Evolutionary conservation across 164 flowering plant species (phyloP).

Genomic region (Vitis labrusca): DNA sequence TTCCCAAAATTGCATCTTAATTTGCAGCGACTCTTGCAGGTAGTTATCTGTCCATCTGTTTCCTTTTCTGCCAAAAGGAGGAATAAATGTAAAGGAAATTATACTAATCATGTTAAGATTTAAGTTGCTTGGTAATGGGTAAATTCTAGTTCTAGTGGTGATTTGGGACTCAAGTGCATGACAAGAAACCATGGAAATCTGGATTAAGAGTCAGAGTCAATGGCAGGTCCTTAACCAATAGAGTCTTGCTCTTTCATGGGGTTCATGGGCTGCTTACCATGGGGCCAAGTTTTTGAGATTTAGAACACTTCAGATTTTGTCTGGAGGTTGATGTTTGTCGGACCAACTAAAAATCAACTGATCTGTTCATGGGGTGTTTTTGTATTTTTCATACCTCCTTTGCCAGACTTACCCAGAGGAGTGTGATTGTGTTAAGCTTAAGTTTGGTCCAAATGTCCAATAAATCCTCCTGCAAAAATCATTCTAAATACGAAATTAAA

Average conservation of each 20-base stretch:
- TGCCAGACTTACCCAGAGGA: no score
- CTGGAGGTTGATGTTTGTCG: no score
- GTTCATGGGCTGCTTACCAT: background rate
- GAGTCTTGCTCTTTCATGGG: background rate
- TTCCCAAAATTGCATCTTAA: constrained; percentile 97
- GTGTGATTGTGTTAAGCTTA: background rate
- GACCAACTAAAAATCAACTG: no score
- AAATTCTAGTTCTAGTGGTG: background rate
- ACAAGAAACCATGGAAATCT: background rate
- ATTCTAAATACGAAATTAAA: background rate
- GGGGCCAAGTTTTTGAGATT: background rate
- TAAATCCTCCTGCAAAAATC: no score
- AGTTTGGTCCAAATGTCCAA: no score
- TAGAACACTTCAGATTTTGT: background rate
- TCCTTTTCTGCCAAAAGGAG: background rate
- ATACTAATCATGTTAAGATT: background rate
- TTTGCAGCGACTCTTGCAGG: constrained; percentile 94
- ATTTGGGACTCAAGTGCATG: background rate
- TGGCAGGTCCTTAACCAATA: background rate
- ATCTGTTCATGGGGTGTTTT: background rate
- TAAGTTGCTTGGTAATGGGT: background rate
- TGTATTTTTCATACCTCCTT: no score
- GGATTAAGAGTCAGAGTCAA: background rate
- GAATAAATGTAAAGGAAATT: background rate
- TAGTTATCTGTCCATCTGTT: constrained; percentile 18